These are phyloP conservation scores for Bipolaris oryzae DNA, from an alignment of 2,329 filamentous ascomycete species.

Conservation along the genomic window DNA sequence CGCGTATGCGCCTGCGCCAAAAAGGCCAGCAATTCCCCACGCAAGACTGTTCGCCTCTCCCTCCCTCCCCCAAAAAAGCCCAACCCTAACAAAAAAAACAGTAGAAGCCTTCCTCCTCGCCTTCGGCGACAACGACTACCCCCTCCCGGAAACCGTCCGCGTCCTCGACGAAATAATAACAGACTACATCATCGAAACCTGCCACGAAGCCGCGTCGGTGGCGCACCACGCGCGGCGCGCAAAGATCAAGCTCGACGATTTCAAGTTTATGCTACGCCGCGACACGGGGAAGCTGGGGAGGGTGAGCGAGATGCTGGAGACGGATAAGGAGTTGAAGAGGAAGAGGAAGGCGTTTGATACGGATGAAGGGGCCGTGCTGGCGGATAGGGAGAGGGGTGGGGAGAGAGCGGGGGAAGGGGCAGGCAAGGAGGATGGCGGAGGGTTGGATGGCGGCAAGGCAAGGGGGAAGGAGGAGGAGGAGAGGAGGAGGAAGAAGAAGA, in stretches of 20 bases:
- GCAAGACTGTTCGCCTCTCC: slow-evolving; percentile 46
- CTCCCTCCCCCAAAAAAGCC: slow-evolving; percentile 14
- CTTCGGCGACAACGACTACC: slow-evolving; percentile 77
- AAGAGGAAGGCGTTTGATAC: slow-evolving; percentile 76
- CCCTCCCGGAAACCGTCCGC: slow-evolving; percentile 81
- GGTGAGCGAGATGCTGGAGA: slow-evolving; percentile 86
- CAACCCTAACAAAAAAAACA: slow-evolving; percentile 40
- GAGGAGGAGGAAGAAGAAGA: slow-evolving; percentile 24
- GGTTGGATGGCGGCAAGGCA: slow-evolving; percentile 17
- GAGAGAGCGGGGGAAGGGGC: slow-evolving; percentile 1
- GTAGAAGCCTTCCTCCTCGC: slow-evolving; percentile 78
- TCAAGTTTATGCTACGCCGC: slow-evolving; percentile 88
- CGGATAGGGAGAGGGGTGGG: slow-evolving; percentile 31
- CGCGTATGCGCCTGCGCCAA: slow-evolving; percentile 55
- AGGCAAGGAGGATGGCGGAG: slow-evolving; percentile 12
- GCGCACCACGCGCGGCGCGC: slow-evolving; percentile 87
- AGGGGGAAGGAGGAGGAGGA: slow-evolving; percentile 8
- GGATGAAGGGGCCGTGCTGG: slow-evolving; percentile 67
- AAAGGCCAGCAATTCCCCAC: slow-evolving; percentile 56
- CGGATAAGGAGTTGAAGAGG: slow-evolving; percentile 84
- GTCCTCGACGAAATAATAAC: slow-evolving; percentile 94
- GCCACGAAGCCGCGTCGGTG: slow-evolving; percentile 84
- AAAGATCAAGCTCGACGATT: slow-evolving; percentile 98
- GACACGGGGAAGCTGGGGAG: slow-evolving; percentile 86
- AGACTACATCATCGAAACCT: slow-evolving; percentile 89